Evolutionary conservation across 805 yeast genomes (phyloP), one percentile per base, ranked within the genome.

Genomic region (Wickerhamomyces bisporus): DNA sequence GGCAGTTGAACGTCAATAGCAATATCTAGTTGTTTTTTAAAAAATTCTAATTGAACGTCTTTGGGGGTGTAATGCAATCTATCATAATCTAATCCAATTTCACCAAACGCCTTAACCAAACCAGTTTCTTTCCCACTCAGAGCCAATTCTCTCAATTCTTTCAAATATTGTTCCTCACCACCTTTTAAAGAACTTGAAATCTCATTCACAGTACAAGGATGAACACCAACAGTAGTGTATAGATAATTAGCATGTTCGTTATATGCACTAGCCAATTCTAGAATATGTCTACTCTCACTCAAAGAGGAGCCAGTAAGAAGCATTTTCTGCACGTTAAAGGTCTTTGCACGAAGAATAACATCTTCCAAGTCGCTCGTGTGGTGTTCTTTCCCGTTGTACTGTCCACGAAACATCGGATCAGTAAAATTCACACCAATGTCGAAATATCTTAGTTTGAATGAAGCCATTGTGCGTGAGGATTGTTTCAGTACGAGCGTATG

Each of bases 31-130:
- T 93, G 99, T 44, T 67, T 66, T 44, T 69, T 71, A 54, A 93
- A 93, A 61, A 77, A 84, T 19, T 68, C 53, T 27, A 64, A 48
- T 58, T 93, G 99, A 44, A 76, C 73, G 6, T 74, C 80, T 40
- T 68, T 76, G 2, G 84, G 66, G 0, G 96, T 76, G 53, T 77
- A 84, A 49, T 85, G 81, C 35, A 93, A 64, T 42, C 99, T 66
- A 60, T 93, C 99, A 57, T 89, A 91, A 57, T 93, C 99, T 34
- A 93, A 66, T 0, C 99, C 99, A 35, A 93, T 78, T 61, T 93
- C 99, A 12, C 99, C 99, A 63, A 89, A 81, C 1, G 96, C 93
- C 50, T 73, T 74, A 20, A 93, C 82, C 3, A 64, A 50, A 1
- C 83, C 83, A 12, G 55, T 47, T 8, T 64, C 53, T 23, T 61